phyloP scores from a whole-genome alignment of 768 basidiomycete genomes.

The Boletus barrowsii region DNA sequence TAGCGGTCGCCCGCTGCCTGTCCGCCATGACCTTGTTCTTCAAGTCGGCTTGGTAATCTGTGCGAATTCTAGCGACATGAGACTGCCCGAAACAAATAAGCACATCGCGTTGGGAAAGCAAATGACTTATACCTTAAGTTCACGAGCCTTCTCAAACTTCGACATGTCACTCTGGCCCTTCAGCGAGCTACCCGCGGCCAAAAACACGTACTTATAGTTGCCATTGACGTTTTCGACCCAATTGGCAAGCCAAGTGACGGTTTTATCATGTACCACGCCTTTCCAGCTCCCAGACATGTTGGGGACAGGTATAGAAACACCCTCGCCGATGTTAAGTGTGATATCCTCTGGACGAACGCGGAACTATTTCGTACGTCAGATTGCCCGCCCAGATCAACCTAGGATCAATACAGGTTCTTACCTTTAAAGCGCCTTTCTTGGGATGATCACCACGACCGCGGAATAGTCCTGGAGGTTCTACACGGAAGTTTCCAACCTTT shows the following conservation, averaged over 20 bases:
- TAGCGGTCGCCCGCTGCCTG: constrained; percentile 95
- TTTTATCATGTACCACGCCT: constrained; percentile 83
- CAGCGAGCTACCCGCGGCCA: constrained; percentile 94
- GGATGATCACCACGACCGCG: constrained; percentile 98
- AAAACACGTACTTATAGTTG: constrained; percentile 95
- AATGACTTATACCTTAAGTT: constrained; percentile 69
- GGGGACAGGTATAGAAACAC: constrained; percentile 72
- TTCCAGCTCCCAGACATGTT: constrained; percentile 95
- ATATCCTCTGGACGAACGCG: constrained; percentile 95
- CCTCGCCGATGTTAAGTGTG: constrained; percentile 87
- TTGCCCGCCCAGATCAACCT: not conserved
- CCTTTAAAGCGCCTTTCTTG: constrained; percentile 94
- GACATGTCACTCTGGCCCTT: constrained; percentile 98
- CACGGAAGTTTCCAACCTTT: constrained; percentile 96
- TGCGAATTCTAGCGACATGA: constrained; percentile 86
- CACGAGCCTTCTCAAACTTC: constrained; percentile 97
- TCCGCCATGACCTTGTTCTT: constrained; percentile 91
- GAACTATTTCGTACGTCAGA: constrained; percentile 43
- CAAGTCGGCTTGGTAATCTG: constrained; percentile 82
- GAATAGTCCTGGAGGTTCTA: constrained; percentile 98
- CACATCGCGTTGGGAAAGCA: not conserved
- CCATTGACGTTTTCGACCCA: constrained; percentile 99
- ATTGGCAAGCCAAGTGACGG: constrained; percentile 97
- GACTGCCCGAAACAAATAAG: constrained; percentile 45
- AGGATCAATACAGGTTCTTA: constrained; percentile 31